Evolutionary conservation across 2,329 filamentous ascomycete genomes (phyloP), one percentile per base, ranked within the genome.

Genomic region (Aspergillus chevalieri): DNA sequence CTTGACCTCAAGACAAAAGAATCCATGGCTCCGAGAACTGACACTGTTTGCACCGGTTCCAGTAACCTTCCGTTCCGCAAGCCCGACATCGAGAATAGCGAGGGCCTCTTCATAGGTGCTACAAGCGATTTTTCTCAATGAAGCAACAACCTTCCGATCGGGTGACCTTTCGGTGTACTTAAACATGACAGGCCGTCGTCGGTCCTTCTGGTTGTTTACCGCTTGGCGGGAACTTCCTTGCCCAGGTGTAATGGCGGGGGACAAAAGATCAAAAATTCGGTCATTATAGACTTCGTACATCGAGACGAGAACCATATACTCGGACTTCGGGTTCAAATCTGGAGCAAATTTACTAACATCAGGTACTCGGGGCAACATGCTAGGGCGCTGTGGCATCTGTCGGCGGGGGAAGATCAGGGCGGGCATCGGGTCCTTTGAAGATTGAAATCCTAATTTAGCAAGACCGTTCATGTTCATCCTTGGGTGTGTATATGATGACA

Each of bases 201-300:
- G 79, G 51, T 89, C 85, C 59, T 88, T 89, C 2, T 74, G 72
- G 53, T 76, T 75, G n/a, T 75, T 69, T 24, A 69, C 72, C 24
- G 70, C 69, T 53, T 74, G 64, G 38, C 71, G 65, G 9, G 67
- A 71, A n/a, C 64, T 64, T 21, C 65, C 65, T 41, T 66, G 67
- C 4, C 67, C 66, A 7, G 82, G 63, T 10, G 61, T 60, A n/a
- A 68, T 63, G 2, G 72, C 63, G 15, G 78, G 76, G 0, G 86
- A 87, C 1, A 98, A 76, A 0, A 98, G 82, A 62, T 98, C 93
- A 66, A 94, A 97, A 57, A 98, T 97, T 33, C 91, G 85, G 71
- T 98, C 92, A 64, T 98, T 98, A 74, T 98, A 96, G 1, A 98
- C 92, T 68, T 98, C 93, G 69, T 97, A 97, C 91, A 98, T 98